Conservation (phyloP, 768 basidiomycete genomes). For the Tulasnella sp. region DNA sequence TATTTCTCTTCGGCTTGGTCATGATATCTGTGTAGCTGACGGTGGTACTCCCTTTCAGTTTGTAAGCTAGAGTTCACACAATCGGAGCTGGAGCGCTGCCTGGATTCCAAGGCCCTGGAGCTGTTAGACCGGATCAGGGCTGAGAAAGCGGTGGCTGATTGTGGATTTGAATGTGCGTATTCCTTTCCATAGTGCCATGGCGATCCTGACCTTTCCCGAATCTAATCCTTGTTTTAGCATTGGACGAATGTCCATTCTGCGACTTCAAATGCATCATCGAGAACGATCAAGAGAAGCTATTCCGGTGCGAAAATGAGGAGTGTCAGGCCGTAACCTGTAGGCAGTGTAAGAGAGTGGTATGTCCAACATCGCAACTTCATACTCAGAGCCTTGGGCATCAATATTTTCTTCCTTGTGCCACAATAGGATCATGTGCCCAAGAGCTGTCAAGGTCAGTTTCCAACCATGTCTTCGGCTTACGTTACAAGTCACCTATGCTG, state of each 20-base stretch:
- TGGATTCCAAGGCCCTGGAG: conserved; percentile 52
- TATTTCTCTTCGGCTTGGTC: no score
- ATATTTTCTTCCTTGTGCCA: no score
- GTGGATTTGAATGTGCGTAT: neutral
- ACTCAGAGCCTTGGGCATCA: no score
- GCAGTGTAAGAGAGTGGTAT: conserved; percentile 59
- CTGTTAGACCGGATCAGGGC: conserved; percentile 41
- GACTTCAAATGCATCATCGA: conserved; percentile 79
- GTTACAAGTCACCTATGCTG: conserved; percentile 8
- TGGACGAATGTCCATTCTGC: conserved; percentile 63
- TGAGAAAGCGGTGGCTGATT: conserved; percentile 6
- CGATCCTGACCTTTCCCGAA: no score
- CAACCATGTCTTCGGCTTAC: neutral
- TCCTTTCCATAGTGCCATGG: no score
- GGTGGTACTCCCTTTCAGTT: neutral
- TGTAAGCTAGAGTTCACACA: conserved; percentile 48
- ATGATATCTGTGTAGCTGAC: no score
- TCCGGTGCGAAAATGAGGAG: conserved; percentile 40
- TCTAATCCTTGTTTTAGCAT: neutral
- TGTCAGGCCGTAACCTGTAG: conserved; percentile 74
- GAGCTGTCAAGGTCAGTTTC: conserved; percentile 53
- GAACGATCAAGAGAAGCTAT: conserved; percentile 51
- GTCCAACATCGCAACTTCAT: conserved; percentile 21
- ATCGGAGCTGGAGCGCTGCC: conserved; percentile 56
- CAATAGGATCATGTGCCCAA: conserved; percentile 82